A percentile compares a stretch with the other conserved stretches of the same genome.
Evolutionary conservation across 1,284 basidiomycete genomes (phyloP).

Genomic region (Rugosomyces carneus): DNA sequence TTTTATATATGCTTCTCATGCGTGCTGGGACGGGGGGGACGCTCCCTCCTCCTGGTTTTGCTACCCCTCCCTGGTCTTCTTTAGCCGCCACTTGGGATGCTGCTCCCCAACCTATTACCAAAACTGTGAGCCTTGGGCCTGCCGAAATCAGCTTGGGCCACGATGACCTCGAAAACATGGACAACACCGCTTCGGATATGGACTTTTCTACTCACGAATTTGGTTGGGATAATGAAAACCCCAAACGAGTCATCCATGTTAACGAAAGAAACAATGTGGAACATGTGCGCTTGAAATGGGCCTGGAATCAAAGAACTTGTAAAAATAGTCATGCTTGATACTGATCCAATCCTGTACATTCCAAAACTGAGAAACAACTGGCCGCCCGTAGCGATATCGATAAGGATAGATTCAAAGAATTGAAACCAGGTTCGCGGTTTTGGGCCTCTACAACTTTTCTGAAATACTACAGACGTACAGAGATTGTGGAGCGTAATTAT

Average conservation of each 20-base stretch:
- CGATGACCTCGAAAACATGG: constrained; percentile 76
- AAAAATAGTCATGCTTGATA: not conserved
- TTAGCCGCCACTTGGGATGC: constrained; percentile 64
- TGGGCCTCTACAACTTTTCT: too few relatives aligned
- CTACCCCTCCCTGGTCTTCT: constrained; percentile 69
- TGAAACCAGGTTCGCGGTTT: too few relatives aligned
- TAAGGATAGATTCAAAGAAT: too few relatives aligned
- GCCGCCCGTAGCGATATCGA: too few relatives aligned
- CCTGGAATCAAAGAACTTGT: not conserved
- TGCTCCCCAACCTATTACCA: constrained; percentile 33
- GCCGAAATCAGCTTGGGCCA: constrained; percentile 71
- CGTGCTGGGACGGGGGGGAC: constrained; percentile 72
- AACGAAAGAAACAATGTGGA: constrained; percentile 28
- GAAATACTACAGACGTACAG: too few relatives aligned
- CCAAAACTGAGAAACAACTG: too few relatives aligned
- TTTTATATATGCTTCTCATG: constrained; percentile 92
- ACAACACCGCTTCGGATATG: constrained; percentile 33
- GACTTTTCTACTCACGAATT: constrained; percentile 62
- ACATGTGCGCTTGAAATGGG: not conserved
- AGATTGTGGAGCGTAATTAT: too few relatives aligned
- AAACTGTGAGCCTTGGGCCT: constrained; percentile 55
- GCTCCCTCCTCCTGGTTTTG: constrained; percentile 73
- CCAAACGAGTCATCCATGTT: constrained; percentile 53
- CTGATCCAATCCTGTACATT: not conserved
- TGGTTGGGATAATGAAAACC: constrained; percentile 96